Base-by-base conservation (phyloP, 805 yeast species). In the Schwanniomyces yamadae region DNA sequence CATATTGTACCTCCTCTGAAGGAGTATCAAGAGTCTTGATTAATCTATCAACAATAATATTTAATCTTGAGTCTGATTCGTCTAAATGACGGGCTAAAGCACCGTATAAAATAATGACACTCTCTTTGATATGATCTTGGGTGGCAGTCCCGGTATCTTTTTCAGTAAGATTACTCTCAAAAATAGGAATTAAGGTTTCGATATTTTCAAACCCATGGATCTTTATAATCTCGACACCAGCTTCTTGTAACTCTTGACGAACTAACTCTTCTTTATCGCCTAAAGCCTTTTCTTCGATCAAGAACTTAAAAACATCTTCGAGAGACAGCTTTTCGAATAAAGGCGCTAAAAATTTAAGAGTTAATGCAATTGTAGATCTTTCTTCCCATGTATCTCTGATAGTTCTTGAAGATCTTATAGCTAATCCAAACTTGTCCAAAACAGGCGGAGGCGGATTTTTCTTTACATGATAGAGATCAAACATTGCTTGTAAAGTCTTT, bases 71-170 rank as follows among this genome's bases (percentile, higher is more conserved):
- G 52, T 93, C 99, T 15, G 72, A 60, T 0, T 75, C 49, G 11
- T 75, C 67, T 59, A 93, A 72, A 66, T 93, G 96, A 41, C 84
- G 83, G 1, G 96, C 98, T 44, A 90, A 73, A 4, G 93, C 78
- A 49, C 99, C 99, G 52, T 91, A 93, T 29, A 91, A 67, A 39
- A 93, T 83, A 48, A 93, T 85, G 13, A 83, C 83, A 49, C 85
- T 77, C 57, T 89, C 95, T 49, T 81, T 81, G 43, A 87, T 75
- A 22, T 66, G 64, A 55, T 82, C 87, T 47, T 78, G 81, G 5
- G 61, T 52, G 37, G 66, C 69, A 5, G 70, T 64, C 13, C 73
- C 72, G 29, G 61, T 61, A 35, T 73, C 75, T 22, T 70, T 64
- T 15, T 75, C 73, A 5, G 77, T 63, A 31, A 87, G 69, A 23